Base-by-base conservation (phyloP, 75 land plant species). In the Pinus taeda region DNA sequence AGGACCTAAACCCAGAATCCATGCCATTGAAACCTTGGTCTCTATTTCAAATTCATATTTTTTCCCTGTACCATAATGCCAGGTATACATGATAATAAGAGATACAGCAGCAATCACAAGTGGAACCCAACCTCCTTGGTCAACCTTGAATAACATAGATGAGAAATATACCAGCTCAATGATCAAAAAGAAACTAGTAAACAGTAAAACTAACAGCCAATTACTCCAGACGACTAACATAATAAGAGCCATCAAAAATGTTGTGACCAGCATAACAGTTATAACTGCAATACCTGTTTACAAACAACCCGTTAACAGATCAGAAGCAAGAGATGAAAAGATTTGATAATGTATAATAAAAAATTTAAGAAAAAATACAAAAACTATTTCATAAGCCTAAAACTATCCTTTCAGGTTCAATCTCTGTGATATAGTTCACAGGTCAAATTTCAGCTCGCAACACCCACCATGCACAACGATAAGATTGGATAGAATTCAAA, bases 111-210 rank as follows among this genome's bases (percentile, higher is more conserved):
- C 88, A 37, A 93, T 88, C 60, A 90, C 93, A 24, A 94, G 86
- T 9, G 97, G 92, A 12, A 90, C 89, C 95, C 95, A 94, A 0
- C 95, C 97, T 39, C 92, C 92, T 82, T 92, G 88, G 58, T 88
- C 83, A 3, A 94, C 83, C 83, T 94, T 94, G 66, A 83, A 85
- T n/a, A 94, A 74, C 14, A 86, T 85, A 0, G 92, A 86, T 9
- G 93, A 92, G 61, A 94, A 80, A 73, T 92, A 92, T 3, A 90
- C 81, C 30, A 81, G 60, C 78, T 94, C 97, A 22, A 94, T 84
- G 0, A 69, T 26, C 3, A 89, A 75, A 20, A 89, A 95, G 9
- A 90, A 57, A 15, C 26, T 64, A 18, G 87, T 82, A 79, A 95
- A 95, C 30, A 84, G 66, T 6, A 87, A 26, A 14, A 86, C 88